Conservation (phyloP, 306 rosid species). For the peach (Prunus persica) region DNA sequence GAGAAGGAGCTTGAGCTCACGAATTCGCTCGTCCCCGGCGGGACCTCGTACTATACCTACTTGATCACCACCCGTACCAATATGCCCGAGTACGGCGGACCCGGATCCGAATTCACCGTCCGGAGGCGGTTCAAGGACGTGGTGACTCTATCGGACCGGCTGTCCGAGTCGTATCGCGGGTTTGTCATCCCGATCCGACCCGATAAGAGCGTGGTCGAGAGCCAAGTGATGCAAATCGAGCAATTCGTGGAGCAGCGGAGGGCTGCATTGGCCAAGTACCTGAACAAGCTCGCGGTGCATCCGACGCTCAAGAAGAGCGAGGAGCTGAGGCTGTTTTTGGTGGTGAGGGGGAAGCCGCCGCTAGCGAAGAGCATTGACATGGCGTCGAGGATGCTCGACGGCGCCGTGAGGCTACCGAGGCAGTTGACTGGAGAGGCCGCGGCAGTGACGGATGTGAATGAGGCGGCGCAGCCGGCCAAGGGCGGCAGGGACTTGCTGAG, state of each 20-base stretch:
- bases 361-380: constrained; percentile 27
- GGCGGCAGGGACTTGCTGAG: constrained; percentile 44
- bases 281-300: constrained; percentile 38
- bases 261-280: constrained; percentile 38
- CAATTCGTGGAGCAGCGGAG: constrained; percentile 47
- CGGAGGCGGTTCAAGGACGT: constrained; percentile 53
- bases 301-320: constrained; percentile 37
- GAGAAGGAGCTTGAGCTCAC: constrained; percentile 33
- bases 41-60: constrained; percentile 35
- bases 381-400: constrained; percentile 37
- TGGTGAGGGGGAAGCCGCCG: constrained; percentile 29
- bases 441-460: constrained; percentile 17
- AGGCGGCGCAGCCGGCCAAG: constrained; percentile 31
- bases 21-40: constrained; percentile 42
- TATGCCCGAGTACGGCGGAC: constrained; percentile 37
- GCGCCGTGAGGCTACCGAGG: constrained; percentile 35
- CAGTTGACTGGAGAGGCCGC: constrained; percentile 25
- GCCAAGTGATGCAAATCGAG: constrained; percentile 40
- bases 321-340: constrained; percentile 36
- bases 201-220: constrained; percentile 46
- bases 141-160: constrained; percentile 44
- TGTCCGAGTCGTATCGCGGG: constrained; percentile 37
- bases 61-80: constrained; percentile 39
- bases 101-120: constrained; percentile 38
- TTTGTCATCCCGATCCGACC: constrained; percentile 44